Conservation (phyloP, 805 yeast species). For the Teunomyces kruisii region DNA sequence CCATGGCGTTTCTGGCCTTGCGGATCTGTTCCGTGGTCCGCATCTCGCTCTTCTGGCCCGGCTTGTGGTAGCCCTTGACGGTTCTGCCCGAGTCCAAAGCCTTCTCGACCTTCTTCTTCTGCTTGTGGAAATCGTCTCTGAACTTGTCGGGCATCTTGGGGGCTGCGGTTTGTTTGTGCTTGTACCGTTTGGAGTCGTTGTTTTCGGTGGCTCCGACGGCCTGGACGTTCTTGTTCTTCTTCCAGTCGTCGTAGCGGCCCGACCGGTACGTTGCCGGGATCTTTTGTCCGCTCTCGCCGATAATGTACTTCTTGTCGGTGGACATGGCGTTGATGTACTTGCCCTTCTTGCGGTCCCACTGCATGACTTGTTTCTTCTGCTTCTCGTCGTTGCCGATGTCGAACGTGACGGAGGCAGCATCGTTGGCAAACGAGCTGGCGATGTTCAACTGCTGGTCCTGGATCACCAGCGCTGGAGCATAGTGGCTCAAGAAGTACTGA, state of each 20-base stretch:
- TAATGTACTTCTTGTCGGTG: constrained; percentile 79
- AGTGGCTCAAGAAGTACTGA: constrained; percentile 79
- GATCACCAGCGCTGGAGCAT: constrained; percentile 75
- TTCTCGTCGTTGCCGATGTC: constrained; percentile 79
- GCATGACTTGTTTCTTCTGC: constrained; percentile 68
- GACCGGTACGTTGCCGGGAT: constrained; percentile 89
- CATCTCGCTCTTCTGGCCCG: constrained; percentile 55
- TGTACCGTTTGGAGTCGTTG: constrained; percentile 46
- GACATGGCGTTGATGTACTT: constrained; percentile 81
- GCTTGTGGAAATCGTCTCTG: constrained; percentile 82
- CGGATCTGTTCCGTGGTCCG: constrained; percentile 73
- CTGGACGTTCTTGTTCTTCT: constrained; percentile 60
- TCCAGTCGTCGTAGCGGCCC: constrained; percentile 94
- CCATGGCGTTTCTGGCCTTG: constrained; percentile 67
- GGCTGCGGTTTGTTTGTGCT: constrained; percentile 72
- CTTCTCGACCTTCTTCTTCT: constrained; percentile 75
- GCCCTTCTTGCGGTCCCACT: constrained; percentile 93
- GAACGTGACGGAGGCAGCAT: constrained; percentile 82
- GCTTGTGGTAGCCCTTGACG: constrained; percentile 64
- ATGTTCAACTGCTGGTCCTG: constrained; percentile 76
- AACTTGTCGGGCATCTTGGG: constrained; percentile 90
- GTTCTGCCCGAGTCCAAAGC: constrained; percentile 74
- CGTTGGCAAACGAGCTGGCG: constrained; percentile 67
- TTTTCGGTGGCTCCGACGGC: constrained; percentile 56
- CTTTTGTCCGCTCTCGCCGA: constrained; percentile 91